Conservation (phyloP, 495 filamentous ascomycete species). For the Chaetomium cochliodes region DNA sequence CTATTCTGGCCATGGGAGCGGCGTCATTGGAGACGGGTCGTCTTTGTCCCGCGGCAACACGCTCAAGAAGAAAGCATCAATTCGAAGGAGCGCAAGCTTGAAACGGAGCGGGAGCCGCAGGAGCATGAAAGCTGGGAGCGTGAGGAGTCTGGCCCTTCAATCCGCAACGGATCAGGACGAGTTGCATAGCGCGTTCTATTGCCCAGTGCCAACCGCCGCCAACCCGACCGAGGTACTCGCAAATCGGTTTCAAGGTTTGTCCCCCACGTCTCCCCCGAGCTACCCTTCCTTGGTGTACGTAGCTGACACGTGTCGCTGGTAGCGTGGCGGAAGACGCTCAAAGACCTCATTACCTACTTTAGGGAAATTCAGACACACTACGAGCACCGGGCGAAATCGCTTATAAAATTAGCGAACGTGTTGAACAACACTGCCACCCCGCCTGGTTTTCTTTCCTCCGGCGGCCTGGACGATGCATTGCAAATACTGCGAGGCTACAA, state of each 20-base stretch:
- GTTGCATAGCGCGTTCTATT: slow-evolving; percentile 78
- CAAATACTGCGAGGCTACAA: slow-evolving; percentile 79
- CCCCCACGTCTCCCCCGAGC: neutral
- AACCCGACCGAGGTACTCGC: slow-evolving; percentile 88
- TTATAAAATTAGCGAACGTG: slow-evolving; percentile 78
- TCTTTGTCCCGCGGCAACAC: slow-evolving; percentile 69
- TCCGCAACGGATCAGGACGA: slow-evolving; percentile 63
- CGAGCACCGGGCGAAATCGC: slow-evolving; percentile 77
- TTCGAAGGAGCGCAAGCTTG: slow-evolving; percentile 70
- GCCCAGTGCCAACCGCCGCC: slow-evolving; percentile 82
- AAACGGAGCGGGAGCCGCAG: slow-evolving; percentile 75
- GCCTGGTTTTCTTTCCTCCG: slow-evolving; percentile 66
- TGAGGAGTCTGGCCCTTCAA: slow-evolving; percentile 68
- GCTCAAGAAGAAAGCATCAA: slow-evolving; percentile 79
- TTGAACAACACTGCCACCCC: slow-evolving; percentile 77
- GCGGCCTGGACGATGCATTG: slow-evolving; percentile 81
- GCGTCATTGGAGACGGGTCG: slow-evolving; percentile 33
- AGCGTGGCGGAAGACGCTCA: slow-evolving; percentile 96
- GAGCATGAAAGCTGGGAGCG: slow-evolving; percentile 76
- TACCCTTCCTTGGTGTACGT: neutral
- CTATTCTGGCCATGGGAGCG: slow-evolving; percentile 44
- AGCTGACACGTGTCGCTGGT: slow-evolving; percentile 20
- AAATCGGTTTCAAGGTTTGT: slow-evolving; percentile 82
- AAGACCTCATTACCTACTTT: slow-evolving; percentile 93
- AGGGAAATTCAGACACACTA: slow-evolving; percentile 89